Base-by-base conservation (phyloP, 345 rosid genomes). In the Triadica sebifera region DNA sequence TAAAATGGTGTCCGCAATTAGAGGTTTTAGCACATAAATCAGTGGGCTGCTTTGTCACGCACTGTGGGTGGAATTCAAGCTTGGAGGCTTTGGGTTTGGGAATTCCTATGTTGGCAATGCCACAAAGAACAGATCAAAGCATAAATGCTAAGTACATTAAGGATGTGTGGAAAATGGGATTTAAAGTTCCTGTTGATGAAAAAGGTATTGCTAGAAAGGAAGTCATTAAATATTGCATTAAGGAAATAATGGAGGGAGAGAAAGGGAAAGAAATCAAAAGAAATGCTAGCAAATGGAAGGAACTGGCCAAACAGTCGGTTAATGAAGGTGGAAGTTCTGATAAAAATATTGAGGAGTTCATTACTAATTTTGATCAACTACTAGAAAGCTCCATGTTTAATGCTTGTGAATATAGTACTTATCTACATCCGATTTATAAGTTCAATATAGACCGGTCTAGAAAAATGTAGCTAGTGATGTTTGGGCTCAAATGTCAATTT, bases 91-190 rank as follows among this genome's bases (percentile, higher is more conserved):
- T 86, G 62, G 58, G 89, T 61, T 69, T 86, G 62, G 86, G 83
- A 12, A 81, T 84, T 9, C 87, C 85, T 41, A 65, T 84, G 77
- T 83, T 82, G 74, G 86, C 81, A 8, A 62, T 84, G 75, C 87
- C 87, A 0, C 85, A 78, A 17, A 82, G 85, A 81, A 70, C 69
- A 4, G 87, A 84, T 61, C 89, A 86, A 53, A 39, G 72, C 43
- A 81, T 85, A 8, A 84, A 82, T 24, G 77, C 86, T 1, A 81
- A 84, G 74, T 76, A 19, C 8, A 38, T 84, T 6, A 77, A 65
- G 77, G 86, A 86, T 64, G 77, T 86, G 0, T 84, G 89, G 85
- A 74, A 47, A 52, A 50, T 65, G 6, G 86, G 87, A 53, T 46
- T 78, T 2, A 77, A 76, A 69, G 81, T 72, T 45, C 0, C 3